phyloP scores from a whole-genome alignment of 73 alveolate species.

The Effrenium voratum region DNA sequence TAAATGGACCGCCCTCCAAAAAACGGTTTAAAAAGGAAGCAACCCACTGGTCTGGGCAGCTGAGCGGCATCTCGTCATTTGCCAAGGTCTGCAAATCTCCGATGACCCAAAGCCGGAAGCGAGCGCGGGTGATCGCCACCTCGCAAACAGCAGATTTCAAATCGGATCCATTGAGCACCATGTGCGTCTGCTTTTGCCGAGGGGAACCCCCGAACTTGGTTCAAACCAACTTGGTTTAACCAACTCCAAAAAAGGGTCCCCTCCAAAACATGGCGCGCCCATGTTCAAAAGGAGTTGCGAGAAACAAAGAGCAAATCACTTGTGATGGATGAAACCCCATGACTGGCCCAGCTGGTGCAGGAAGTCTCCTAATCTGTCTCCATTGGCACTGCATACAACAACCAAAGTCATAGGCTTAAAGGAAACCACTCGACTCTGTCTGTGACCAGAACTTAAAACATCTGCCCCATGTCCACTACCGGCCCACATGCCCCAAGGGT shows the following conservation, averaged over 20 bases:
- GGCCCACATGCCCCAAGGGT: too few species aligned
- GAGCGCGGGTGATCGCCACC: constrained; percentile 97
- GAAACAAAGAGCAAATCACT: too few species aligned
- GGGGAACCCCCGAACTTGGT: background rate
- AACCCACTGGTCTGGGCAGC: background rate
- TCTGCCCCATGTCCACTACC: too few species aligned
- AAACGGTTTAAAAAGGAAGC: background rate
- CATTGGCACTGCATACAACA: too few species aligned
- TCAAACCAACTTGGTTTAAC: background rate
- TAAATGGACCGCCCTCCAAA: background rate
- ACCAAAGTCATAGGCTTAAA: too few species aligned
- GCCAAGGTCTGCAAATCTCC: constrained; percentile 46
- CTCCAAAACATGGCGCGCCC: background rate
- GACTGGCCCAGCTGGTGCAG: too few species aligned
- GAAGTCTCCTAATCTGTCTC: too few species aligned
- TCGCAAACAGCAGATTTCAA: too few species aligned
- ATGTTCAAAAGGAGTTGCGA: background rate
- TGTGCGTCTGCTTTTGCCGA: background rate
- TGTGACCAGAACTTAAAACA: too few species aligned
- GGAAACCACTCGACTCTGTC: too few species aligned
- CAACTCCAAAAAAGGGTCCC: background rate
- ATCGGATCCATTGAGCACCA: background rate
- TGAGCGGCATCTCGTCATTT: background rate
- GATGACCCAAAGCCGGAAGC: constrained; percentile 79
- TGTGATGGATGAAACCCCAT: too few species aligned